A percentile compares a stretch with the other conserved stretches of the same genome.
Conservation (phyloP, 2,329 filamentous ascomycete genomes). For the Parafenestella ontariensis region DNA sequence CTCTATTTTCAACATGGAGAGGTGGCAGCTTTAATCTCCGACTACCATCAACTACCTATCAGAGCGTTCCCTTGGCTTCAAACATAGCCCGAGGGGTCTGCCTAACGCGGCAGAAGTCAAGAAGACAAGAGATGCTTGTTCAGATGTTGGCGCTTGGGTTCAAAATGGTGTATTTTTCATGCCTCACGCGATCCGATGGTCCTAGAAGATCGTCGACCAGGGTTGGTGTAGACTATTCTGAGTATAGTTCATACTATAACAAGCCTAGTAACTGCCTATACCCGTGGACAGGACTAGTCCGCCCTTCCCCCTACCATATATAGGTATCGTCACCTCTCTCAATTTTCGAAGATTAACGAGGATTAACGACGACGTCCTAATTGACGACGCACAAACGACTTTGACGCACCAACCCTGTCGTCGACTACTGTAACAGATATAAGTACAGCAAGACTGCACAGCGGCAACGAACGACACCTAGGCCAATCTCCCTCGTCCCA, state of each 20-base stretch:
- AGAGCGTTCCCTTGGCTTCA: neutral
- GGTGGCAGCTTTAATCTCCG: neutral
- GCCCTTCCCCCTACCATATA: too few species aligned
- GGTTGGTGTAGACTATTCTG: too few species aligned
- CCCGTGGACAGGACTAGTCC: too few species aligned
- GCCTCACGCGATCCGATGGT: neutral
- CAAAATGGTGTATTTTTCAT: neutral
- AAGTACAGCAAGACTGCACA: conserved; percentile 6
- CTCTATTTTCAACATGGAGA: conserved; percentile 2
- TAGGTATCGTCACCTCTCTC: too few species aligned
- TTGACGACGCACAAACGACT: too few species aligned
- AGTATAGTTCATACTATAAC: too few species aligned
- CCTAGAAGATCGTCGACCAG: neutral
- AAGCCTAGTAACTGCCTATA: too few species aligned
- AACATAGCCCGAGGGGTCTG: neutral
- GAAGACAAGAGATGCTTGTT: conserved; percentile 27
- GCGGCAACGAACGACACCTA: neutral
- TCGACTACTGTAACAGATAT: conserved; percentile 5
- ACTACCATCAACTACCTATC: neutral
- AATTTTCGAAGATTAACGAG: too few species aligned
- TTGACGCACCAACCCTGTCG: too few species aligned
- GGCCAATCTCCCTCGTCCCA: neutral
- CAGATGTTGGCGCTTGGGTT: conserved; percentile 7
- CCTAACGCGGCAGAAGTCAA: conserved; percentile 23
- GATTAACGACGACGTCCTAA: too few species aligned